These are phyloP conservation scores for Aspergillus awamori DNA, from an alignment of 2,329 filamentous ascomycete species.

Conservation along the genomic window DNA sequence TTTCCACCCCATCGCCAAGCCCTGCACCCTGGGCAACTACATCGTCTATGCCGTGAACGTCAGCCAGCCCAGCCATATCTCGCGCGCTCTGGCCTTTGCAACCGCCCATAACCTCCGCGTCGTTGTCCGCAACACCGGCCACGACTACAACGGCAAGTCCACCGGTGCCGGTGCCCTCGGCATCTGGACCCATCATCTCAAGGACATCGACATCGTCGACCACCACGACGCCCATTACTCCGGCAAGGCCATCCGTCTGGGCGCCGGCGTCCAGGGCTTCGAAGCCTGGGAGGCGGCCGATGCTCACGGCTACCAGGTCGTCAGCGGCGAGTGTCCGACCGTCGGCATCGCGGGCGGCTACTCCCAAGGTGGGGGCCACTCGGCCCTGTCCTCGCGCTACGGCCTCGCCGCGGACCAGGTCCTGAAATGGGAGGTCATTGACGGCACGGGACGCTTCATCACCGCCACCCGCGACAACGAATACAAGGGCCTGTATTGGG, in stretches of 20 bases:
- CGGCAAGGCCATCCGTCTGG: constrained; percentile 58
- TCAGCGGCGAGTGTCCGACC: constrained; percentile 58
- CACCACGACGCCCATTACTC: constrained; percentile 49
- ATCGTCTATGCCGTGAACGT: constrained; percentile 42
- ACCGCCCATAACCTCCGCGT: constrained; percentile 46
- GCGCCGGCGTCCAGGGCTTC: constrained; percentile 57
- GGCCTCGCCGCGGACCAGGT: constrained; percentile 60
- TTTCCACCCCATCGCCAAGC: constrained; percentile 25
- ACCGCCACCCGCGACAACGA: constrained; percentile 21
- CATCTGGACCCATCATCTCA: constrained; percentile 39
- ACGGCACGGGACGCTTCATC: constrained; percentile 34
- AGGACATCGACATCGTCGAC: constrained; percentile 29
- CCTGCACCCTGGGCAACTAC: constrained; percentile 35
- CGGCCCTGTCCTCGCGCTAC: constrained; percentile 55
- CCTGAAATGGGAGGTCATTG: constrained; percentile 53
- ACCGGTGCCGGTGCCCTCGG: constrained; percentile 58
- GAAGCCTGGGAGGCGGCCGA: constrained; percentile 54
- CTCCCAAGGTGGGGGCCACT: constrained; percentile 63
- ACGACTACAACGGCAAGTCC: constrained; percentile 56
- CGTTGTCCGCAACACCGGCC: constrained; percentile 48
- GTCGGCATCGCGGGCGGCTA: constrained; percentile 65
- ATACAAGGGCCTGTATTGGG: constrained; percentile 31
- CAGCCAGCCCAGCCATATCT: constrained; percentile 27
- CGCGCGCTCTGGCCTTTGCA: constrained; percentile 28
- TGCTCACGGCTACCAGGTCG: constrained; percentile 51